Base-by-base conservation (phyloP, 495 filamentous ascomycete species). In the Talaromyces ruber region DNA sequence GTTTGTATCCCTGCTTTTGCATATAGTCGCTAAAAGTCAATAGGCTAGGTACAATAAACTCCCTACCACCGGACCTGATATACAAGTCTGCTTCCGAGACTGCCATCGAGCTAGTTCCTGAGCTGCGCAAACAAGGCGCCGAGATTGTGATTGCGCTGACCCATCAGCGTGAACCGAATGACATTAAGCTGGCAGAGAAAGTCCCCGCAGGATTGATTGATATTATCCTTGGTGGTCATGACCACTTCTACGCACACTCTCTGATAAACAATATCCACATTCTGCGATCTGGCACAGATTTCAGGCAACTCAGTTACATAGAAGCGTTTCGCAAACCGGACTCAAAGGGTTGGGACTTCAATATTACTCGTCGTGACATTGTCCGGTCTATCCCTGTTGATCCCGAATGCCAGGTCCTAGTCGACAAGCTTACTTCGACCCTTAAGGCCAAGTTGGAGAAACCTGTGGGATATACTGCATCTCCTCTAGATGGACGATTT, bases 231-330 rank as follows among this genome's bases (percentile, higher is more conserved):
- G 91, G 92, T 47, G 92, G 92, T 4, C 92, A 96, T 66, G 92
- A 97, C 63, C 92, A 97, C 67, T 93, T 88, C 70, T 96, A 96
- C 65, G 79, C 78, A 30, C 91, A 96, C 70, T 78, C 80, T 50
- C 56, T 89, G 57, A 79, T 92, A 65, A 94, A 95, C 63, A 85
- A 86, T 14, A 86, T 82, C 4, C 91, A 97, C 67, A 79, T 95
- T 2, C 78, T 97, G 3, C 83, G 92, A 3, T 93, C 90, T 0
- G 91, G 92, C 0, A 88, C 84, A 22, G 92, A 97, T 70, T 97
- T 96, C 72, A 93, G 91, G 73, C 90, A 97, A 64, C 72, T 96
- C 4, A 92, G 88, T 65, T 96, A 96, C 68, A 81, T 97, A 61
- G 91, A 96, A 69, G 86, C 83, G 1, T 84, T 84, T 32, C 81